phyloP scores from a whole-genome alignment of 2,329 filamentous ascomycete species.

The Sclerotinia spermophila region DNA sequence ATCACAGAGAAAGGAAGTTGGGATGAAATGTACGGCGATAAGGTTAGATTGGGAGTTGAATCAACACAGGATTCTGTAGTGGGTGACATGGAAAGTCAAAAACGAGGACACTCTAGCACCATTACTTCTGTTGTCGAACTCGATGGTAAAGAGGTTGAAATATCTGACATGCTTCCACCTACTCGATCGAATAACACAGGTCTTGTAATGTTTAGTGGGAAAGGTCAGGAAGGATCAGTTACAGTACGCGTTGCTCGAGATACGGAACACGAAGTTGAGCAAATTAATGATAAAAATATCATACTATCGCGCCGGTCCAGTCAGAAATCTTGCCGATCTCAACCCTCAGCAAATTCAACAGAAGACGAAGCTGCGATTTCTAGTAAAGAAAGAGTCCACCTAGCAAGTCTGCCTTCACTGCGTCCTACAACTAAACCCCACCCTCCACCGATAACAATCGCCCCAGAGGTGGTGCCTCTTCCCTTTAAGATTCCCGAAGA shows the following conservation, averaged over 20 bases:
- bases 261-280: slow-evolving; percentile 48
- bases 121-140: slow-evolving; percentile 37
- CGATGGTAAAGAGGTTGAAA: slow-evolving; percentile 50
- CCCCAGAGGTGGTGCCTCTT: slow-evolving; percentile 58
- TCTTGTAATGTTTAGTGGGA: slow-evolving; percentile 43
- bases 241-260: slow-evolving; percentile 29
- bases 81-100: slow-evolving; percentile 47
- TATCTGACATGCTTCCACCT: slow-evolving; percentile 43
- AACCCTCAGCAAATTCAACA: slow-evolving; percentile 31
- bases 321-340: slow-evolving; percentile 21
- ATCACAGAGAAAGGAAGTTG: slow-evolving; percentile 63
- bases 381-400: slow-evolving; percentile 36
- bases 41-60: slow-evolving; percentile 37
- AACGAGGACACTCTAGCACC: slow-evolving; percentile 35
- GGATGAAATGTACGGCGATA: slow-evolving; percentile 74
- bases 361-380: slow-evolving; percentile 38
- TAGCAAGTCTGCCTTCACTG: slow-evolving; percentile 32
- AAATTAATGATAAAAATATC: slow-evolving; percentile 40
- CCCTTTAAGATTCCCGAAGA: slow-evolving; percentile 59
- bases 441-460: slow-evolving; percentile 40
- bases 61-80: slow-evolving; percentile 34
- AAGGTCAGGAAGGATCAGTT: slow-evolving; percentile 37
- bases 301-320: slow-evolving; percentile 43
- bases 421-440: slow-evolving; percentile 32
- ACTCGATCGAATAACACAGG: slow-evolving; percentile 37